These are phyloP conservation scores for Talaromyces wortmannii DNA, from an alignment of 495 filamentous ascomycete species.

Conservation along the genomic window DNA sequence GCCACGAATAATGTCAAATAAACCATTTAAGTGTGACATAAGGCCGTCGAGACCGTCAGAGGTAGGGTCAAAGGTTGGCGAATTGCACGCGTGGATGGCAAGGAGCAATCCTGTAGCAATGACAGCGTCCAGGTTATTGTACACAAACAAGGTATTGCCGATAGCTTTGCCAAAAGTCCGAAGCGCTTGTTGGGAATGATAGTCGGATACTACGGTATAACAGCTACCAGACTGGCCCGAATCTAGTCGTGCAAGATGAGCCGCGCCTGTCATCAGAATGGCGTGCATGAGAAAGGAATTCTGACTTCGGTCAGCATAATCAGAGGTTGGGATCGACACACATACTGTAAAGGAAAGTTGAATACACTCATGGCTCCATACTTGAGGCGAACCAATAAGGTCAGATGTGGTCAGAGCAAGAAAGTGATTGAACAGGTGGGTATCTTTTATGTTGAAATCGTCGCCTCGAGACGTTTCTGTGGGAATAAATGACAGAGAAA, in stretches of 20 bases:
- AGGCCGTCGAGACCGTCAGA: neutral
- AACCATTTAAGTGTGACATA: neutral
- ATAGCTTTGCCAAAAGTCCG: neutral
- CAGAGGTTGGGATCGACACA: too few species aligned
- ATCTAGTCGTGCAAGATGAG: neutral
- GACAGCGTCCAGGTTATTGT: neutral
- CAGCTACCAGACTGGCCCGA: neutral
- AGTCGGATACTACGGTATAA: neutral
- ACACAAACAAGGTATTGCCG: neutral
- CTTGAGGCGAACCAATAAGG: too few species aligned
- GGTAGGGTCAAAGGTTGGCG: neutral
- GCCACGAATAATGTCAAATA: neutral
- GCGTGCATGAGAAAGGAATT: neutral
- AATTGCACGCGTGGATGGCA: neutral
- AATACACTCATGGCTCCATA: too few species aligned
- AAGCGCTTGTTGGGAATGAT: neutral
- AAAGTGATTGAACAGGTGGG: too few species aligned
- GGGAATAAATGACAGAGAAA: too few species aligned
- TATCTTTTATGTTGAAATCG: too few species aligned
- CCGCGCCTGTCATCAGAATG: neutral
- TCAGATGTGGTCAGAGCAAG: too few species aligned
- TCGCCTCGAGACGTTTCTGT: too few species aligned
- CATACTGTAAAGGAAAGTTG: too few species aligned
- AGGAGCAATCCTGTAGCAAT: neutral
- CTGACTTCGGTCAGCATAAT: too few species aligned